Evolutionary conservation across 2,329 filamentous ascomycete genomes (phyloP).

Genomic region (Pseudomassariella vexata): DNA sequence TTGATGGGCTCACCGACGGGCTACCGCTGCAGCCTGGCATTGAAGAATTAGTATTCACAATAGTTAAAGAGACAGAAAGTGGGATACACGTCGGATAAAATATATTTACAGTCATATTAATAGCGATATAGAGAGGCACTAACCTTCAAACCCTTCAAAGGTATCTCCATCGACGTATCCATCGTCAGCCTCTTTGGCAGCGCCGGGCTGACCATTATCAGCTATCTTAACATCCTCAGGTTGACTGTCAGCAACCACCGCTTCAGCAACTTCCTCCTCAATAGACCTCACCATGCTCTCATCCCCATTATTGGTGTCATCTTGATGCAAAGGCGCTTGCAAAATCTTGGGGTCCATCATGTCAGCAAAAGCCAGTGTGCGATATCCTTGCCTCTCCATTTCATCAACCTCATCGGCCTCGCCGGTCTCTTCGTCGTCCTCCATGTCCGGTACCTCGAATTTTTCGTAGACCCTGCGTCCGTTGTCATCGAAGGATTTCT

Average conservation of each 20-base stretch:
- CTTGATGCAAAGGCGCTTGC: conserved; percentile 28
- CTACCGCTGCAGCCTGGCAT: too few species aligned
- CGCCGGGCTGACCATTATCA: too few species aligned
- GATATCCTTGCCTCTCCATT: conserved; percentile 48
- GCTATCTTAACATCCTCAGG: too few species aligned
- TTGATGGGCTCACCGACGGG: too few species aligned
- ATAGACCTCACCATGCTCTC: conserved; percentile 1
- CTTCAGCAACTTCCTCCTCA: conserved; percentile 1
- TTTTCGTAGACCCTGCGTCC: conserved; percentile 70
- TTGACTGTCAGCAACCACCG: too few species aligned
- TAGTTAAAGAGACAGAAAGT: too few species aligned
- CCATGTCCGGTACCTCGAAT: conserved; percentile 66
- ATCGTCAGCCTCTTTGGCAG: not conserved
- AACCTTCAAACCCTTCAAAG: conserved; percentile 6
- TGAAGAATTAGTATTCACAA: too few species aligned
- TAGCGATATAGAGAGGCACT: too few species aligned
- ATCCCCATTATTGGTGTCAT: conserved; percentile 3
- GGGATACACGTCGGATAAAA: too few species aligned
- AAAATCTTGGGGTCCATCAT: conserved; percentile 65
- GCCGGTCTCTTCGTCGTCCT: conserved; percentile 50
- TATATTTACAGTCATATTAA: too few species aligned
- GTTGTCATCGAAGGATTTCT: conserved; percentile 56
- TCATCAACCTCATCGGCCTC: conserved; percentile 44
- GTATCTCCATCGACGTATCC: conserved; percentile 1
- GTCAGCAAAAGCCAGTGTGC: conserved; percentile 54